Evolutionary conservation across 768 basidiomycete species (phyloP).

Genomic region (Termitomyces sp.): DNA sequence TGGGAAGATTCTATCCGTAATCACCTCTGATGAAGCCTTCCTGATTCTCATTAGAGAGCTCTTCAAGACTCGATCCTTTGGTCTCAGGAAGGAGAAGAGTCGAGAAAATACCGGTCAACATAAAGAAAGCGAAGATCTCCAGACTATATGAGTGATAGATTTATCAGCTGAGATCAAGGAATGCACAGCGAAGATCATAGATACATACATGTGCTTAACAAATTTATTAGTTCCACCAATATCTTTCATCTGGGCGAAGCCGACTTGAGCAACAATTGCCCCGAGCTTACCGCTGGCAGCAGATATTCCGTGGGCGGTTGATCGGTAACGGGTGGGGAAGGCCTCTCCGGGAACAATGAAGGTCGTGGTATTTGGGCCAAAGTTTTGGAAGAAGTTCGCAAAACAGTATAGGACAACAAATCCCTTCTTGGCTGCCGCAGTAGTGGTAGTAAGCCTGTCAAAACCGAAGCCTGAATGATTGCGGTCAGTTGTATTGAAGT

Average conservation of each 20-base stretch:
- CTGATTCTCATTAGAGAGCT: slow-evolving; percentile 70
- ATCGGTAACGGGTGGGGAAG: slow-evolving; percentile 87
- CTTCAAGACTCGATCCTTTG: slow-evolving; percentile 60
- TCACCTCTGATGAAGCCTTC: slow-evolving; percentile 48
- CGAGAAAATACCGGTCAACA: slow-evolving; percentile 80
- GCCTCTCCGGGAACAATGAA: slow-evolving; percentile 79
- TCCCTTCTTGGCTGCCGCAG: slow-evolving; percentile 40
- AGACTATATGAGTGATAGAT: slow-evolving; percentile 40
- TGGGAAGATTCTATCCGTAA: not conserved
- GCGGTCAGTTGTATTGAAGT: not conserved
- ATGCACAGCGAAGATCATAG: not conserved
- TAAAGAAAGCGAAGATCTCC: slow-evolving; percentile 81
- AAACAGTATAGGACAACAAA: slow-evolving; percentile 85
- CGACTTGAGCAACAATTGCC: slow-evolving; percentile 77
- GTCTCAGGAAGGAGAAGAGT: slow-evolving; percentile 82
- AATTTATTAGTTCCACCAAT: slow-evolving; percentile 61
- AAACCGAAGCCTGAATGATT: slow-evolving; percentile 56
- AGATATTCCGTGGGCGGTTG: slow-evolving; percentile 79
- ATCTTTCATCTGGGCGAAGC: slow-evolving; percentile 64
- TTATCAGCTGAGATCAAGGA: not conserved
- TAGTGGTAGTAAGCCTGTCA: slow-evolving; percentile 46
- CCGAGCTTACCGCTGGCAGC: slow-evolving; percentile 83
- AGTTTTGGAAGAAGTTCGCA: slow-evolving; percentile 87
- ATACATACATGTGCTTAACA: slow-evolving; percentile 63
- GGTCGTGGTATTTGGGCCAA: slow-evolving; percentile 77